Evolutionary conservation across 2,329 filamentous ascomycete genomes (phyloP).

Genomic region (Aotearoamyces nothofagi): DNA sequence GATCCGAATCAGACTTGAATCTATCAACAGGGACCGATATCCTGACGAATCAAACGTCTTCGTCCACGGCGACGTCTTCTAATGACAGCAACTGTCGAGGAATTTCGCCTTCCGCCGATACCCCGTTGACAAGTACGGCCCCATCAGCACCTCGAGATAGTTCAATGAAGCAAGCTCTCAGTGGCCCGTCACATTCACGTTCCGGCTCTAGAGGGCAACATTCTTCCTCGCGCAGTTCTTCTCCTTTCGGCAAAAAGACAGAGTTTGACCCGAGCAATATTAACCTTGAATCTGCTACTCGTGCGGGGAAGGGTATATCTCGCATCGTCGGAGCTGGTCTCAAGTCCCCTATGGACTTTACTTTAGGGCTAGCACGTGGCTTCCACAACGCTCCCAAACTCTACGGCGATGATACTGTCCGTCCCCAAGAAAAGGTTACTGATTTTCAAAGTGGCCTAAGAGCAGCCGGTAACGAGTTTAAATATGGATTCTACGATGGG

Average conservation of each 20-base stretch:
- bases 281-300: slow-evolving; percentile 42
- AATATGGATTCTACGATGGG: slow-evolving; percentile 66
- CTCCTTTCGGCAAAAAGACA: slow-evolving; percentile 13
- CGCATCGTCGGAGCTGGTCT: slow-evolving; percentile 63
- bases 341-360: slow-evolving; percentile 74
- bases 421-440: slow-evolving; percentile 66
- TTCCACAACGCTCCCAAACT: slow-evolving; percentile 79
- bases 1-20: slow-evolving; percentile 7
- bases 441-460: slow-evolving; percentile 61
- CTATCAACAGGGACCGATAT: slow-evolving; percentile 2
- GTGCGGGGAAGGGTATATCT: slow-evolving; percentile 50
- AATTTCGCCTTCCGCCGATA: neutral
- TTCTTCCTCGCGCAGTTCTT: slow-evolving; percentile 9
- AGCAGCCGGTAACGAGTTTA: slow-evolving; percentile 66
- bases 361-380: slow-evolving; percentile 66
- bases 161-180: slow-evolving; percentile 17
- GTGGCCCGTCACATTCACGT: slow-evolving; percentile 10
- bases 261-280: slow-evolving; percentile 20
- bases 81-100: too few species aligned
- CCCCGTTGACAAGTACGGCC: neutral
- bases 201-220: slow-evolving; percentile 8
- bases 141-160: slow-evolving; percentile 5
- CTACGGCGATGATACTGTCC: slow-evolving; percentile 72
- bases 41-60: neutral
- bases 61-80: neutral